Base-by-base conservation (phyloP, 148 eudicot species). In the Spergularia bocconei region DNA sequence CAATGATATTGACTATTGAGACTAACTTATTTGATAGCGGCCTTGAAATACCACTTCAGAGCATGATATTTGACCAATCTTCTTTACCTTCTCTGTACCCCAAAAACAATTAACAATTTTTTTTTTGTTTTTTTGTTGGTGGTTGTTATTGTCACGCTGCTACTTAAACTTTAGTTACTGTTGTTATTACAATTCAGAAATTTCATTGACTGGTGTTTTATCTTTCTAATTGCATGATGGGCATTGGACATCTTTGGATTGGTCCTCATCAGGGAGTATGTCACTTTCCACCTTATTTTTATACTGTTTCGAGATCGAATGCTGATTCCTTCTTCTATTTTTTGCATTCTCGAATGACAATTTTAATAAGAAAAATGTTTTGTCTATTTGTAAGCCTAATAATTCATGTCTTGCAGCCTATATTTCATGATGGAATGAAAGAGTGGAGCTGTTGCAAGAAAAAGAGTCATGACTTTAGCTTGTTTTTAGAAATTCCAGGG, bases 371-470 rank as follows among this genome's bases (percentile, higher is more conserved):
- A 29, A 29, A 3, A 0, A 36, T 59, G 21, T 8, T 54, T 12
- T 56, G 44, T 71, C 14, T 39, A 63, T 63, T 68, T 55, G 15
- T 74, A 63, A 80, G 69, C 44, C 47, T 61, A 47, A 52, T 38
- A 12, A 57, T 52, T 72, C 21, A 65, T 77, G 20, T 58, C 50
- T 73, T 80, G 39, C 95, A 91, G 98, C 98, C 98, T 82, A n/a
- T 86, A 79, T 94, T 94, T 83, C 98, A 91, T 73, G 97, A 94
- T 79, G 98, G 97, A 64, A 88, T 83, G 88, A 94, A 94, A 82
- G 93, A 94, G 73, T 94, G 98, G 98, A 91, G 96, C 80, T 94
- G 98, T 82, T 94, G 98, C 92, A 94, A 90, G 90, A 79, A 87
- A 84, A 85, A 83, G 83, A 94, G 98, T 83, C 97, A 94, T 66